Evolutionary conservation across 75 land plant species (phyloP), one percentile per base, ranked within the genome.

Genomic region (Cunninghamia lanceolata): DNA sequence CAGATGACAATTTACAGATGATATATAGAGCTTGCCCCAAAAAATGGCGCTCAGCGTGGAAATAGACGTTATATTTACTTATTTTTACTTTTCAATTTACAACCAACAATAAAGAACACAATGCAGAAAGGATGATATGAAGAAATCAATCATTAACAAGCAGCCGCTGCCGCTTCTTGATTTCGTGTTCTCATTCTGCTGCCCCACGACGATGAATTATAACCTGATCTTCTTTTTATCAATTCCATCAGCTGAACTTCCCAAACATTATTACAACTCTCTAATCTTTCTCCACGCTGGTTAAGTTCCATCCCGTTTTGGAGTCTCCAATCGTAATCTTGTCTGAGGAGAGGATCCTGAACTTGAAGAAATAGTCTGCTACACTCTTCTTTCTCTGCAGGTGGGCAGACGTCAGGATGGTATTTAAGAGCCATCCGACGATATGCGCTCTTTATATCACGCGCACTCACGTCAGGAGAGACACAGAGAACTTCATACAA

Each of bases 391-490:
- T 52, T 84, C 59, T 59, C 77, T 19, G 25, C 45, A 17, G 85
- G 47, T 1, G 83, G 85, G 83, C 91, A 88, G 68, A 88, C 91
- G 50, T 90, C 91, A 46, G 91, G 89, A 83, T 88, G 91, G 86
- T 88, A 87, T 30, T 38, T 70, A 8, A 82, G 86, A n/a, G 91
- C 91, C 89, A 85, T 82, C 42, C 83, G 52, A 8, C 87, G 45
- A 25, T 84, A 87, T 17, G 90, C 90, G 10, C n/a, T 82, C 80
- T 86, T 86, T 56, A 89, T 86, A 19, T 83, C 88, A 9, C 84
- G 45, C 35, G 35, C 36, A 11, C 36, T 16, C 1, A 25, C 90
- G 2, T 73, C 34, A 0, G 42, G 35, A 30, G 80, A 40, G 6
- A 86, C 63, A 47, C 9, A 28, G 21, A 86, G 42, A 15, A 85